phyloP scores from a whole-genome alignment of 2,329 filamentous ascomycete species.

The Xylariaceae sp. region DNA sequence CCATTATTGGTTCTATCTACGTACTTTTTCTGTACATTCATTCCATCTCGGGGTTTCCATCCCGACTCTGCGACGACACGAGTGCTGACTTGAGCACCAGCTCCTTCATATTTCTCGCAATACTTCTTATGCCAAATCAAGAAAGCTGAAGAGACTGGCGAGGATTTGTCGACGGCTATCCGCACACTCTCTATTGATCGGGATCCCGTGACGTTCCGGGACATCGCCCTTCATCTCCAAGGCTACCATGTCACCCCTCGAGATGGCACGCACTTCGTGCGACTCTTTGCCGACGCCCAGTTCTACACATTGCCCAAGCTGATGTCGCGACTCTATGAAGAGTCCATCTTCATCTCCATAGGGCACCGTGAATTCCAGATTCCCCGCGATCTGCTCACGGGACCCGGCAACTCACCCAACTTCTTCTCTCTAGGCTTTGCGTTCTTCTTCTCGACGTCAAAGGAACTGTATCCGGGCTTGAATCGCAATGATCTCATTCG shows the following conservation, averaged over 20 bases:
- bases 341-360: constrained; percentile 87
- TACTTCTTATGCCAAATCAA: constrained; percentile 84
- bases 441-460: constrained; percentile 75
- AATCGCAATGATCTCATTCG: constrained; percentile 73
- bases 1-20: neutral
- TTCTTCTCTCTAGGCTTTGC: constrained; percentile 91
- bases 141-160: constrained; percentile 54
- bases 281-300: constrained; percentile 88
- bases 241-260: constrained; percentile 81
- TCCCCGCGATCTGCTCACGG: constrained; percentile 77
- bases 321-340: constrained; percentile 85
- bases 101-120: constrained; percentile 92
- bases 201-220: constrained; percentile 80
- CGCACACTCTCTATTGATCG: constrained; percentile 92
- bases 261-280: constrained; percentile 83
- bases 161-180: constrained; percentile 47
- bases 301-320: constrained; percentile 88
- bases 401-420: constrained; percentile 86
- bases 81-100: constrained; percentile 41
- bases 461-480: constrained; percentile 80
- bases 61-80: neutral
- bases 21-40: neutral
- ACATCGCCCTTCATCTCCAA: constrained; percentile 86
- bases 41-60: neutral
- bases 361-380: constrained; percentile 85